Base-by-base conservation (phyloP, 768 basidiomycete species). In the Boletus rubropictus region DNA sequence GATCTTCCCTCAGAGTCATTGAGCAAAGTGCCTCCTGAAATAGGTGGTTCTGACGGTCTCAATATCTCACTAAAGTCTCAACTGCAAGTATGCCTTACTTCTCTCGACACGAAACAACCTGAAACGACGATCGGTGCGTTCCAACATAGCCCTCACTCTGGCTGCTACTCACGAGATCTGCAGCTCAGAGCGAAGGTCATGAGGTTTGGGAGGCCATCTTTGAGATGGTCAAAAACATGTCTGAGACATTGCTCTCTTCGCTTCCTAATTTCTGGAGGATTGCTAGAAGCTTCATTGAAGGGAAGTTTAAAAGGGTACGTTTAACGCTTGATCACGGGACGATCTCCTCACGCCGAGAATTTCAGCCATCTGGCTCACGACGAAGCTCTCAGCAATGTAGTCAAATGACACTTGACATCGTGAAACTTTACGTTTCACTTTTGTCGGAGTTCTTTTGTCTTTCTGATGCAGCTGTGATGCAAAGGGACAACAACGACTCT, bases 221-320 rank as follows among this genome's bases (percentile, higher is more conserved):
- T 42, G 78, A 82, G 33, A 73, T 97, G 72, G 81, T 92, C 40
- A 93, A 91, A 70, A 82, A 76, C 55, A 63, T 92, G n/a, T 92
- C 90, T 4, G 94, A 97, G 62, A 79, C 79, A 33, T 77, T 97
- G 65, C 65, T 93, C 11, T 73, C 83, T n/a, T 78, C 86, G 2
- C 76, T 99, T 20, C 93, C 95, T 12, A 89, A 79, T 57, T 97
- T 97, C 69, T 95, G 92, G 91, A 86, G 83, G 61, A 88, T 99
- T 39, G 84, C 89, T 2, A 89, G 81, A 65, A 82, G 79, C 20
- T 95, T 93, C 60, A 82, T 94, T 70, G 93, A 96, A 35, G 95
- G 96, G 5, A 92, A 89, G 65, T 93, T 88, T 63, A 86, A 82
- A 64, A 91, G 84, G 77, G 93, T 93, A 44, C 46, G 69, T 61